These are phyloP conservation scores for Colletotrichum tropicicola DNA, from an alignment of 2,329 filamentous ascomycete species.

Conservation along the genomic window DNA sequence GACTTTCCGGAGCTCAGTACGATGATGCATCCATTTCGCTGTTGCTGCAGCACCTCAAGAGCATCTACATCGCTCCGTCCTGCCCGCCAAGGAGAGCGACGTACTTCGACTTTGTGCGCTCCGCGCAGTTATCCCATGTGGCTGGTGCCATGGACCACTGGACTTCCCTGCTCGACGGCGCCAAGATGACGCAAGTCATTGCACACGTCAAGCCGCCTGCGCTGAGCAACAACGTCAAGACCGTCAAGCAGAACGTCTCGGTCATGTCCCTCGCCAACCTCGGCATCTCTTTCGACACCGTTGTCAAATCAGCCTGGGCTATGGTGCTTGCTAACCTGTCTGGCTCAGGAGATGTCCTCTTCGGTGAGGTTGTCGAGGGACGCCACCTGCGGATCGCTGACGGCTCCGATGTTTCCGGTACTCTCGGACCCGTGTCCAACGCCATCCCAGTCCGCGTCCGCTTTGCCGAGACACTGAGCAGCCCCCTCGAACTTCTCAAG, in stretches of 20 bases:
- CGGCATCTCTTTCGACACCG: conserved; percentile 58
- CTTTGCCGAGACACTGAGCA: conserved; percentile 52
- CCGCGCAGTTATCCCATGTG: conserved; percentile 45
- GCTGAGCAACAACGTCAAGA: conserved; percentile 48
- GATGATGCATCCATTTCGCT: conserved; percentile 55
- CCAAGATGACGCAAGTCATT: conserved; percentile 56
- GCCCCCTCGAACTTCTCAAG: conserved; percentile 58
- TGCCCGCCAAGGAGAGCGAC: conserved; percentile 46
- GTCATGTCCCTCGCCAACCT: conserved; percentile 51
- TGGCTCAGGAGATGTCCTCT: conserved; percentile 60
- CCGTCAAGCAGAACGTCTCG: conserved; percentile 48
- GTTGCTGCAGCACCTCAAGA: conserved; percentile 57
- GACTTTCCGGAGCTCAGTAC: conserved; percentile 59
- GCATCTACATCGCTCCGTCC: conserved; percentile 51
- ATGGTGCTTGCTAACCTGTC: conserved; percentile 61
- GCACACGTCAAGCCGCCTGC: conserved; percentile 50
- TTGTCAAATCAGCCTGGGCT: conserved; percentile 68
- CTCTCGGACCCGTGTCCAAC: conserved; percentile 58
- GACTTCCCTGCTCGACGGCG: conserved; percentile 52
- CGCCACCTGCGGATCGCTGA: conserved; percentile 52
- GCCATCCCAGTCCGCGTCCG: conserved; percentile 58
- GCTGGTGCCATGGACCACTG: conserved; percentile 55
- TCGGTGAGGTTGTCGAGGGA: conserved; percentile 62
- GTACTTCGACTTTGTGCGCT: conserved; percentile 58
- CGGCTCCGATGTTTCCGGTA: conserved; percentile 63